A percentile compares a stretch with the other conserved stretches of the same genome.
Evolutionary conservation across 208 protist species (phyloP).

Genomic region (Phytomonas francai): DNA sequence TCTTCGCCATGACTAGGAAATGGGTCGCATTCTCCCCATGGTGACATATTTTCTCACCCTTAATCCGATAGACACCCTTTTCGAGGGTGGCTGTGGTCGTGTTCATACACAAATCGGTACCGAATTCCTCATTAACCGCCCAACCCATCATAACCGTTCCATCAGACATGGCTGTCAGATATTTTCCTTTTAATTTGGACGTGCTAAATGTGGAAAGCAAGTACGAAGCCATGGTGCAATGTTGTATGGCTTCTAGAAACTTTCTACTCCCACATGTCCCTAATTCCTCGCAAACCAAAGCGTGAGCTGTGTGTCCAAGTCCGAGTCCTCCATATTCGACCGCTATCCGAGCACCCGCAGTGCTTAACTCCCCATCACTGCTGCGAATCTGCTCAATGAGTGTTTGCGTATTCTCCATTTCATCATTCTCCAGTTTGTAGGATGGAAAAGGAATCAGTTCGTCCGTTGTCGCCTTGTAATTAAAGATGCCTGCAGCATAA

Average conservation of each 20-base stretch:
- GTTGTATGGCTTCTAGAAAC: constrained; percentile 47
- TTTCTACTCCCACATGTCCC: constrained; percentile 40
- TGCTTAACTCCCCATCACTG: constrained; percentile 49
- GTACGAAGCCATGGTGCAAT: constrained; percentile 57
- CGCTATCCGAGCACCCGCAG: constrained; percentile 59
- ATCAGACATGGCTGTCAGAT: constrained; percentile 84
- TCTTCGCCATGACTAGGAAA: constrained; percentile 78
- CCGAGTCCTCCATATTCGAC: constrained; percentile 79
- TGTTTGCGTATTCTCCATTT: constrained; percentile 67
- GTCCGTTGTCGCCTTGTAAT: constrained; percentile 55
- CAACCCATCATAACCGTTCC: constrained; percentile 69
- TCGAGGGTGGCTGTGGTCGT: constrained; percentile 21
- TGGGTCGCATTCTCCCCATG: constrained; percentile 56
- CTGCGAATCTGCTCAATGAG: constrained; percentile 69
- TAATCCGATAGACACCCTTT: constrained; percentile 35
- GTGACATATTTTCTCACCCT: constrained; percentile 51
- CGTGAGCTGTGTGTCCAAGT: constrained; percentile 69
- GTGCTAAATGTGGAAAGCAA: constrained; percentile 57
- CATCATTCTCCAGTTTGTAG: constrained; percentile 62
- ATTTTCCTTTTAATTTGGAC: constrained; percentile 75
- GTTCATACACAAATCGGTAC: constrained; percentile 84
- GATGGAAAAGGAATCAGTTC: constrained; percentile 80
- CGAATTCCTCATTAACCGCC: constrained; percentile 58
- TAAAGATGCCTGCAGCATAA: constrained; percentile 39
- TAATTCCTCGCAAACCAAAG: constrained; percentile 72